Base-by-base conservation (phyloP, 192 early-diverging fungal species). In the Coemansia erecta region DNA sequence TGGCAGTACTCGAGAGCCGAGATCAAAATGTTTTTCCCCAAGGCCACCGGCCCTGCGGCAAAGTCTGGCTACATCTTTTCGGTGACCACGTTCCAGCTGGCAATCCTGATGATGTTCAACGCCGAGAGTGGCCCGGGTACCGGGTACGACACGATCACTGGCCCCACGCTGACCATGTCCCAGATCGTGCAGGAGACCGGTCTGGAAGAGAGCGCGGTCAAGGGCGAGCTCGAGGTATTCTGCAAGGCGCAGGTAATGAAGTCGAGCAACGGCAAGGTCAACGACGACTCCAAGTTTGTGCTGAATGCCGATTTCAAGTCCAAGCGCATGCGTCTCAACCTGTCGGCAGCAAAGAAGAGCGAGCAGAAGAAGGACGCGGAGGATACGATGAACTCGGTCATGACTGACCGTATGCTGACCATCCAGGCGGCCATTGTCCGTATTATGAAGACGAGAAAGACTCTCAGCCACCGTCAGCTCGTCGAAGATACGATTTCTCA, bases 341-440 rank as follows among this genome's bases (percentile, higher is more conserved):
- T 99, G 56, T 94, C 95, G 48, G 65, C 88, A 42, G 84, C 85
- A 4, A 82, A 93, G 59, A 93, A 91, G 75, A 83, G 85, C 9
- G 97, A 99, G 68, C 86, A 91, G 63, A 95, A 98, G 77, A 82
- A 81, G 9, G 97, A 99, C 55, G 77, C 86, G 6, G 92, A 93
- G 23, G 93, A 95, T 31, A 96, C 95, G 18, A 91, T 95, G 78
- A 90, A 90, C 71, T 89, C 87, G 0, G 89, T 99, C 18, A 92
- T 93, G 56, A 87, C 93, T 62, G 95, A 98, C 68, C 86, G 97
- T 41, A 92, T 90, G 80, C 75, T 87, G 56, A 72, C 93, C 54
- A 98, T 99, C 80, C 94, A 99, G 87, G 96, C 95, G 7, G 95
- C 97, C 0, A 96, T 99, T 82, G 97, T 99, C 40, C 92, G 97